Percentiles rank a stretch among this genome's conserved stretches.
Conservation (phyloP, 257 asterid genomes). For the Solanum sejunctum region DNA sequence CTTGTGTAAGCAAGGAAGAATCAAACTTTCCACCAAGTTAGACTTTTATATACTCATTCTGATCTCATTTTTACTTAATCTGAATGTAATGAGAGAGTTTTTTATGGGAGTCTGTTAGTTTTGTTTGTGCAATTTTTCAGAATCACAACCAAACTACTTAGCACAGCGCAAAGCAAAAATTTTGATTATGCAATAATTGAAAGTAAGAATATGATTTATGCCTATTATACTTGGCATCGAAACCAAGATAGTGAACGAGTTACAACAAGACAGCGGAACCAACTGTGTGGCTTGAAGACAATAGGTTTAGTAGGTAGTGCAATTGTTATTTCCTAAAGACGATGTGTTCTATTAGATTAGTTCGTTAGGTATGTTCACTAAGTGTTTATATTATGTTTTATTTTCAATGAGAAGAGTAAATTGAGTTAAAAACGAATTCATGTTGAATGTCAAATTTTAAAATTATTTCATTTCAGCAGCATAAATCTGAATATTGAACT, state of each 20-base stretch:
- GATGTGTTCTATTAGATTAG: background rate
- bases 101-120: background rate
- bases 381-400: background rate
- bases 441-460: too few species aligned
- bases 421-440: too few species aligned
- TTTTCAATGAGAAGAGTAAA: background rate
- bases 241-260: slow-evolving; percentile 36
- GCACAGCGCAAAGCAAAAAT: slow-evolving; percentile 51
- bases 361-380: background rate
- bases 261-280: slow-evolving; percentile 26
- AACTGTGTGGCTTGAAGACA: background rate
- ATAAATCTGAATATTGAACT: too few species aligned
- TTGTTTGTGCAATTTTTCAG: slow-evolving; percentile 17
- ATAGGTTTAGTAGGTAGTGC: background rate
- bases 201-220: slow-evolving; percentile 40
- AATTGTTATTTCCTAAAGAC: background rate
- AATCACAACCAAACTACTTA: slow-evolving; percentile 46
- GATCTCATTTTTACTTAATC: background rate
- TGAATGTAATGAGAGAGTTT: background rate
- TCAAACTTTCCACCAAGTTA: background rate
- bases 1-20: too few species aligned
- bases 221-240: slow-evolving; percentile 42
- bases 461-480: too few species aligned
- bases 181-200: slow-evolving; percentile 49
- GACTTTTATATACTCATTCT: background rate